A percentile compares a stretch with the other conserved stretches of the same genome.
phyloP scores from a whole-genome alignment of 768 basidiomycete genomes.

The Cystobasidium onofrii region DNA sequence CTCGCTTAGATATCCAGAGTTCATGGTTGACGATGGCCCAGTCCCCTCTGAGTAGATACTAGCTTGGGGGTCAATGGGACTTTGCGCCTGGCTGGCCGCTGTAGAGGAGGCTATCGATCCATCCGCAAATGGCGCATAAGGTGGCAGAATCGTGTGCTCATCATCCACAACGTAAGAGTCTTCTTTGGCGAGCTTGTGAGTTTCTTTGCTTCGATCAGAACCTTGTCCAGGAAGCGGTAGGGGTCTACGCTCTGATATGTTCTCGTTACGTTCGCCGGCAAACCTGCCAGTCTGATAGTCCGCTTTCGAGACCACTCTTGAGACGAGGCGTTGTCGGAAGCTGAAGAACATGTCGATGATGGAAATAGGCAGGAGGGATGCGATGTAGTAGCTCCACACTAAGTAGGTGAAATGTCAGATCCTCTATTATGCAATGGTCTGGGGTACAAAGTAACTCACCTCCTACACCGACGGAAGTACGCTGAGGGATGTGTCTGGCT shows the following conservation, averaged over 20 bases:
- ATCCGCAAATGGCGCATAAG: conserved; percentile 14
- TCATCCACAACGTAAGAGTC: not conserved
- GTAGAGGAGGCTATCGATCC: not conserved
- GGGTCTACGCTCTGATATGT: conserved; percentile 1
- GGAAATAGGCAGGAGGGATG: conserved; percentile 19
- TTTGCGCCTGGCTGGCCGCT: not conserved
- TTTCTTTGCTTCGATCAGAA: not conserved
- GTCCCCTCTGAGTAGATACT: not conserved
- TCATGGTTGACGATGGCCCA: not conserved
- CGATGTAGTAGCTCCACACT: conserved; percentile 24
- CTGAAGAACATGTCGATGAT: conserved; percentile 22
- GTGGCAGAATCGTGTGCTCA: conserved; percentile 8
- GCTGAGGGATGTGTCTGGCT: not conserved
- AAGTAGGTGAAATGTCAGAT: not conserved
- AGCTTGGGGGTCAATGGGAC: not conserved
- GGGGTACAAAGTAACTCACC: conserved; percentile 3
- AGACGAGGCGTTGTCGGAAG: not conserved
- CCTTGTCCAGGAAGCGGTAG: conserved; percentile 15
- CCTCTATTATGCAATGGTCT: not conserved
- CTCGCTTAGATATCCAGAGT: not conserved
- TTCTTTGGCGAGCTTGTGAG: not conserved
- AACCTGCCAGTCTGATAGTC: not conserved
- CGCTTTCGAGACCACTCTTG: not conserved
- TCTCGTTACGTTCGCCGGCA: not conserved
- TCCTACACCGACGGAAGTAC: conserved; percentile 10